These are phyloP conservation scores for Xerocomus nothofagi DNA, from an alignment of 1,284 basidiomycete species.

Conservation along the genomic window DNA sequence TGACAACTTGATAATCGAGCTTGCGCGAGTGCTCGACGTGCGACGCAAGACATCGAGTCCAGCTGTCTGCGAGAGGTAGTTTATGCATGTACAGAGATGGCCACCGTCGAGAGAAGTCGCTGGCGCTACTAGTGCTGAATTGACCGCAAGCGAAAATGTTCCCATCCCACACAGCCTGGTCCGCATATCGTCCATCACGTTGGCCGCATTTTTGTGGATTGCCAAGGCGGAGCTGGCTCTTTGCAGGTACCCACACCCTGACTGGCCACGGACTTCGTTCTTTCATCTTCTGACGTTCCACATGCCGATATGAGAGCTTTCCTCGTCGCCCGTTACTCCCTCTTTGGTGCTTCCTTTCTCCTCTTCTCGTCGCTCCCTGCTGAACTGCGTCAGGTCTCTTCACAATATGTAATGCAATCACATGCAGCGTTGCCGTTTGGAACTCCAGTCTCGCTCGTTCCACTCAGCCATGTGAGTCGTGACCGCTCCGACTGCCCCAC, in stretches of 20 bases:
- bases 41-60: too few species aligned
- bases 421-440: slow-evolving; percentile 68
- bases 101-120: too few species aligned
- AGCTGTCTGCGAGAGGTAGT: too few species aligned
- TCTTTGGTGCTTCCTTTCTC: slow-evolving; percentile 44
- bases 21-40: too few species aligned
- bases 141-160: slow-evolving; percentile 6
- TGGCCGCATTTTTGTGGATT: slow-evolving; percentile 5
- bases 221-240: slow-evolving; percentile 31
- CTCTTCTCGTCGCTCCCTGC: neutral
- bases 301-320: slow-evolving; percentile 37
- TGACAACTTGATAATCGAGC: too few species aligned
- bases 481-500: neutral
- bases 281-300: slow-evolving; percentile 21
- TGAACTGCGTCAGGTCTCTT: slow-evolving; percentile 49
- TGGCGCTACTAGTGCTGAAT: too few species aligned
- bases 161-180: slow-evolving; percentile 22
- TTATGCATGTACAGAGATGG: too few species aligned
- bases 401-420: slow-evolving; percentile 63
- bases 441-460: slow-evolving; percentile 53
- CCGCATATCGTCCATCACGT: slow-evolving; percentile 14
- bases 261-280: slow-evolving; percentile 30
- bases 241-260: slow-evolving; percentile 21
- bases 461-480: slow-evolving; percentile 38
- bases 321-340: slow-evolving; percentile 45